A percentile compares a stretch with the other conserved stretches of the same genome.
These are phyloP conservation scores for Verbena officinalis DNA, from an alignment of 257 asterid species.

Conservation along the genomic window DNA sequence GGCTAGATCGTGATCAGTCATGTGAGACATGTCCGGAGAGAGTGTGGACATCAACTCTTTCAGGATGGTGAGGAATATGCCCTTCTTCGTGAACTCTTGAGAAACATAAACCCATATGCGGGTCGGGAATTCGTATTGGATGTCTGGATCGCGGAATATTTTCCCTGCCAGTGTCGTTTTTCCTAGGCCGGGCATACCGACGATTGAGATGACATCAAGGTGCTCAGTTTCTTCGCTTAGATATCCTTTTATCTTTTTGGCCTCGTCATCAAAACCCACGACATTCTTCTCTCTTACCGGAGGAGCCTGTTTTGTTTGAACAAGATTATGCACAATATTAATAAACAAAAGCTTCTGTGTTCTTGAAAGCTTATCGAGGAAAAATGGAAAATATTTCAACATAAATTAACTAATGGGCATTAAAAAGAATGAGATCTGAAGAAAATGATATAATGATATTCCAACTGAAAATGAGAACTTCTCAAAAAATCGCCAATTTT, in stretches of 20 bases:
- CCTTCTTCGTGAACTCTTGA: slow-evolving; percentile 39
- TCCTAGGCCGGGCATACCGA: slow-evolving; percentile 63
- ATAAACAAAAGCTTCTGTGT: not conserved
- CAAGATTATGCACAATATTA: not conserved
- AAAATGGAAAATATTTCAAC: too few species aligned
- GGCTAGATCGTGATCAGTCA: slow-evolving; percentile 33
- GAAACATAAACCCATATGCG: slow-evolving; percentile 50
- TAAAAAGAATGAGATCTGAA: too few species aligned
- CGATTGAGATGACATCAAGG: slow-evolving; percentile 48
- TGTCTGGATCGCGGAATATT: slow-evolving; percentile 33
- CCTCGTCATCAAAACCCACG: slow-evolving; percentile 60
- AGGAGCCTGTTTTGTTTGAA: slow-evolving; percentile 36
- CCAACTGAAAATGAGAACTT: too few species aligned
- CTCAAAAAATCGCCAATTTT: too few species aligned
- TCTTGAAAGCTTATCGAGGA: too few species aligned
- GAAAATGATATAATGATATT: too few species aligned
- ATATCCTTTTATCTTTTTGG: slow-evolving; percentile 31
- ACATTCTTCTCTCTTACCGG: slow-evolving; percentile 39
- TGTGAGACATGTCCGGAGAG: slow-evolving; percentile 28
- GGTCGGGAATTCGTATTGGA: slow-evolving; percentile 42
- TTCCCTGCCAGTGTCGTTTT: slow-evolving; percentile 51
- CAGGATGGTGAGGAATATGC: slow-evolving; percentile 42
- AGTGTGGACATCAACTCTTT: slow-evolving; percentile 31
- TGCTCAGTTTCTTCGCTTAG: slow-evolving; percentile 40
- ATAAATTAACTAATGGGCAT: too few species aligned